Base-by-base conservation (phyloP, 331 rosid genomes). In the Ulmus americana region DNA sequence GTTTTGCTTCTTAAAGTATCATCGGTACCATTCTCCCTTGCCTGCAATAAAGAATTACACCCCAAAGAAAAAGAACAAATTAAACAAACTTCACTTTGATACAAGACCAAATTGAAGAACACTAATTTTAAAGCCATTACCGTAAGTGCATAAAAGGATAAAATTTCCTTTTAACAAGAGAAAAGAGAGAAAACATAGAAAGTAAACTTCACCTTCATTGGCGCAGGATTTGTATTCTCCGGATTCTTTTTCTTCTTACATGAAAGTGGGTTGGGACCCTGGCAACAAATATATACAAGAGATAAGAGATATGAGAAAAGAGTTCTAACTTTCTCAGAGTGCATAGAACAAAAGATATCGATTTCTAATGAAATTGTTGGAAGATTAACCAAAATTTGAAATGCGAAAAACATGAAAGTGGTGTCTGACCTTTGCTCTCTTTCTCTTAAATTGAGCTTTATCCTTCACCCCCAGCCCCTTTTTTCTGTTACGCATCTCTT, bases 201-300 rank as follows among this genome's bases (percentile, higher is more conserved):
- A 28, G 42, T 58, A 43, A 72, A 62, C 39, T 48, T 69, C 66
- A 86, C 97, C 96, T 88, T 84, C 10, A 1, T 49, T 8, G 71
- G 48, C 42, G 56, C 60, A 64, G 22, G 59, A 41, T 75, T 76
- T 65, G 74, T 75, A 58, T 60, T 84, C 74, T 75, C 81, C 28
- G 1, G 53, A 18, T 38, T 74, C 81, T 86, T 88, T 76, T 88
- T 90, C 82, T 83, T 85, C 85, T 78, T 79, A 79, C 90, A 82
- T 7, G 97, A 91, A 70, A 91, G 95, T 38, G 97, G 96, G 65
- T 91, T 91, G 57, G 96, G 96, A 64, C 83, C 95, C 96, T 91
- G 82, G 71, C 77, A 46, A 62, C 61, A 55, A 41, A 38, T 13
- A 53, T n/a, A 53, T n/a, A 22, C n/a, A 53, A 22, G 18, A 28